Conservation (phyloP, 2,329 filamentous ascomycete genomes). For the Fusarium algeriense region DNA sequence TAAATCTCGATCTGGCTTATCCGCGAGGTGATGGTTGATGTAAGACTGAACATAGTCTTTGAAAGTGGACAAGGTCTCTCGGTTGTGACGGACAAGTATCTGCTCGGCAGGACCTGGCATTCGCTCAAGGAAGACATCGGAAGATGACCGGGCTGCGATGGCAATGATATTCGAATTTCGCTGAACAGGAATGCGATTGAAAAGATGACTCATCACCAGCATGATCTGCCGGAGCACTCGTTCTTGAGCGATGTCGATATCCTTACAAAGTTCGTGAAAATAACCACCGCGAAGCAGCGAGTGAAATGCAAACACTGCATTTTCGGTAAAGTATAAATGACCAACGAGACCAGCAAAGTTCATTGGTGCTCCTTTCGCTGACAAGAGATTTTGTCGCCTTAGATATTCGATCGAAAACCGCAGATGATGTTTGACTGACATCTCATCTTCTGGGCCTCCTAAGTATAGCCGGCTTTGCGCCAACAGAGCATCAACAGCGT, state of each 20-base stretch:
- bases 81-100: constrained; percentile 72
- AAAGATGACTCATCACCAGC: constrained; percentile 77
- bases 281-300: constrained; percentile 78
- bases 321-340: constrained; percentile 82
- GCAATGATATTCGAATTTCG: constrained; percentile 60
- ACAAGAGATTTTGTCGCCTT: constrained; percentile 75
- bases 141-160: constrained; percentile 68
- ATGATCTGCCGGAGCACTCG: constrained; percentile 67
- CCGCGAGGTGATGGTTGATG: constrained; percentile 70
- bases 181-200: constrained; percentile 68
- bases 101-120: constrained; percentile 69
- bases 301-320: constrained; percentile 81
- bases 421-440: constrained; percentile 79
- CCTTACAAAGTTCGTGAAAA: constrained; percentile 69
- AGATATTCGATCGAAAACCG: constrained; percentile 87
- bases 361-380: constrained; percentile 69
- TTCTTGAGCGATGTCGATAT: constrained; percentile 64
- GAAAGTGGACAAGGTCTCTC: constrained; percentile 74
- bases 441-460: constrained; percentile 74
- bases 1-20: constrained; percentile 64
- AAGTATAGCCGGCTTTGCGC: constrained; percentile 78
- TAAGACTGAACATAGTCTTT: constrained; percentile 77
- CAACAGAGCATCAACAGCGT: constrained; percentile 74
- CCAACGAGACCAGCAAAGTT: constrained; percentile 79
- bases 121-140: constrained; percentile 72